Base-by-base conservation (phyloP, 208 protist species). In the Leishmania amazonensis region DNA sequence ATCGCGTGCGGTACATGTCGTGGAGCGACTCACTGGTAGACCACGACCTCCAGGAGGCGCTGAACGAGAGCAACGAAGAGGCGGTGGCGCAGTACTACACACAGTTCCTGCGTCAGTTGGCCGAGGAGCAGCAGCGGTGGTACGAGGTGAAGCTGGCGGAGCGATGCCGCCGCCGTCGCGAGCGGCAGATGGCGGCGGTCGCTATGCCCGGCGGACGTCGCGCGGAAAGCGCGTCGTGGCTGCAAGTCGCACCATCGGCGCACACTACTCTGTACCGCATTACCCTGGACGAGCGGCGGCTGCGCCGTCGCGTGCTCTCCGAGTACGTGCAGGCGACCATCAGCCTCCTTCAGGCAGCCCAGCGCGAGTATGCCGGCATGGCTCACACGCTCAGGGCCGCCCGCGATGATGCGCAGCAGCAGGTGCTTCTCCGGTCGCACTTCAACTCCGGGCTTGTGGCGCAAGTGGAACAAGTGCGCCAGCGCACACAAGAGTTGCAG, bases 61-160 rank as follows among this genome's bases (percentile, higher is more conserved):
- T 91, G 35, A 76, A 80, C 8, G 85, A 88, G 74, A 92, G 89
- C 79, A 87, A 83, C 19, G 85, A 90, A 62, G 85, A 89, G 54
- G 87, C 87, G 21, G 83, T 93, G 28, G 72, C 58, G 7, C 51
- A 85, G 42, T 93, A 84, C 75, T 90, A 93, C 83, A 72, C 84
- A 0, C 45, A 64, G 38, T 84, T 88, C 21, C 85, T 89, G 3
- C 79, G 60, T 28, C 75, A 76, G 8, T 83, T 90, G 11, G 51
- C 88, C 24, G 75, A 83, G 77, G 87, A 92, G 83, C 89, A 92
- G 81, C 70, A 70, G 45, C 53, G 24, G n/a, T 92, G 74, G 60
- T 87, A 89, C 73, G 84, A 81, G 38, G 73, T 40, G 24, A 67
- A 58, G 53, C 78, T 90, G 73, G 78, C 70, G 47, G 85, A 89